Evolutionary conservation across 148 eudicot genomes (phyloP), one percentile per base, ranked within the genome.

Genomic region (Rhododendron griersonianum): DNA sequence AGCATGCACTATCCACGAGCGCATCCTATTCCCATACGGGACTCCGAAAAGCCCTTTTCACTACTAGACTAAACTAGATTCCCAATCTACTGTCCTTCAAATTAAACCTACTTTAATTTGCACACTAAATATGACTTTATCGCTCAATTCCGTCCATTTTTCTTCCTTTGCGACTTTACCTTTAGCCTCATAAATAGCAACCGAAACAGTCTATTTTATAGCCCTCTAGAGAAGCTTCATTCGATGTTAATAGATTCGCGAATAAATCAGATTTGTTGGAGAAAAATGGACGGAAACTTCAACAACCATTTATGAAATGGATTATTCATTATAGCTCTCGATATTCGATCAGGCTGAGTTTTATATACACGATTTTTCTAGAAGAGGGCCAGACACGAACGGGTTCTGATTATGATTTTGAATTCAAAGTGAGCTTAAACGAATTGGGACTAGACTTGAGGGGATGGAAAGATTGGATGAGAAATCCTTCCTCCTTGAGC

Each of bases 1-100:
- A 75, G 83, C 65, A 81, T 53, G 85, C 83, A 86, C 84, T 23
- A 74, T 74, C 48, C 88, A 84, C 90, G 90, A 87, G 88, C 81
- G 86, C 81, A 86, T 88, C 90, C 41, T 88, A 85, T 88, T 88
- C 90, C 78, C 80, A 5, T 25, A 2, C 55, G 5, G 4, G n/a
- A 37, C 44, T 15, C 41, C 45, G 30, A 65, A 65, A 19, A 0
- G 3, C 69, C 71, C 71, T 11, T 65, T 65, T 63, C 69, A 63
- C 23, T 0, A 4, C 21, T 3, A 51, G 0, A 4, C 59, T 3
- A 51, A 0, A 4, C 59, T 57, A 23, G 28, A 23, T 63, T 63
- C 28, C 28, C 13, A 21, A 23, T 59, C 65, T 23, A 61, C 28
- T 8, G 7, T 23, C 69, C 69, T 23, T 11, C 69, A 23, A 61